Base-by-base conservation (phyloP, 2,329 filamentous ascomycete species). In the Hypoxylon sp. region DNA sequence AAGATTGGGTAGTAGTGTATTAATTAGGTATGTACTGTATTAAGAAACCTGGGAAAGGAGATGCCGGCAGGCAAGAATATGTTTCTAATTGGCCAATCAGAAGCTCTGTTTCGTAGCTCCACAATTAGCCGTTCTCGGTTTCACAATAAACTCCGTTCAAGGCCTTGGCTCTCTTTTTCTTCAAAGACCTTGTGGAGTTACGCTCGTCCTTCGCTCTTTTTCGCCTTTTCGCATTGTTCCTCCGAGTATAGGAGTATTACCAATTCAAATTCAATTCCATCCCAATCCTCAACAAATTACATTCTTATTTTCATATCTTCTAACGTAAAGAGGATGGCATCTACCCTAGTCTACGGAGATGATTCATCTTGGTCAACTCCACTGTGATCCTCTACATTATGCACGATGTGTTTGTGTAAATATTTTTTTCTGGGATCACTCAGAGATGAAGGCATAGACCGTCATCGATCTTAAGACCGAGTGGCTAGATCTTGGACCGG, bases 221-320 rank as follows among this genome's bases (percentile, higher is more conserved):
- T 46, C 65, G 65, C 55, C 44, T 62, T 39, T 59, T 67, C 52
- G 67, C 55, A 59, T 55, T 44, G 37, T n/a, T 31, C 19, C 58
- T 60, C 68, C 68, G 68, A 55, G 37, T 47, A 33, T 66, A 68
- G 68, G 64, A 70, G 58, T n/a, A 64, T 67, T 65, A 67, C 60
- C 55, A 67, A 67, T 67, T 66, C 31, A 50, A 17, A 14, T 47
- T n/a, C 24, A 29, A 31, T 50, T 37, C 31, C 44, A 39, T n/a
- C 33, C 19, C 19, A 24, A 14, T 48, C 13, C 44, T 48, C 24
- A 47, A 47, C 48, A 33, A 22, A 35, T 10, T 50, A 57, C n/a
- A 46, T 39, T 46, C 5, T 9, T 46, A 46, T 50, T 17, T 3
- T 13, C 17, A 6, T 47, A 24, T 10, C 24, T 17, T 31, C 19